phyloP scores from a whole-genome alignment of 1,284 basidiomycete species.

The Neonothopanus nambi region DNA sequence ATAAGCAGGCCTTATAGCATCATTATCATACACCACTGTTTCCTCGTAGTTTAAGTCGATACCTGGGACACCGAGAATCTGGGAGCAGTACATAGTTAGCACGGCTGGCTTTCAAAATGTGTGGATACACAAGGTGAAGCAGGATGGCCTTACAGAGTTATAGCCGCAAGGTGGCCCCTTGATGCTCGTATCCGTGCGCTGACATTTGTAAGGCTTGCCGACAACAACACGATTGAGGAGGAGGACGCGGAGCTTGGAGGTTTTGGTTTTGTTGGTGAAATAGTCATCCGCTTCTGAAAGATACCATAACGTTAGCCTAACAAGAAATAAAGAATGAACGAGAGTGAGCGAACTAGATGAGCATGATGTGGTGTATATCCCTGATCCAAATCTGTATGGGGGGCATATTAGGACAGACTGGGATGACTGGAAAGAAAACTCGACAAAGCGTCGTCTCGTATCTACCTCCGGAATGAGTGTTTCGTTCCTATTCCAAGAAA shows the following conservation, averaged over 20 bases:
- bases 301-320: not conserved
- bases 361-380: slow-evolving; percentile 61
- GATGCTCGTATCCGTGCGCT: slow-evolving; percentile 45
- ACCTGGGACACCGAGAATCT: slow-evolving; percentile 54
- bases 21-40: slow-evolving; percentile 59
- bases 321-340: not conserved
- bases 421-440: too few relatives aligned
- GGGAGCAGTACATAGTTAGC: not conserved
- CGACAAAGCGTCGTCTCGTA: too few relatives aligned
- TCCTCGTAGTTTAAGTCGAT: slow-evolving; percentile 60
- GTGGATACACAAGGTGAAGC: slow-evolving; percentile 1
- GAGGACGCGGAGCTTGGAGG: slow-evolving; percentile 43
- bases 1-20: slow-evolving; percentile 59
- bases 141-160: slow-evolving; percentile 48
- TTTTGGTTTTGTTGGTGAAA: slow-evolving; percentile 9
- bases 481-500: slow-evolving; percentile 42
- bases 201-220: slow-evolving; percentile 50
- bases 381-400: slow-evolving; percentile 53
- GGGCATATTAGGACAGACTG: too few relatives aligned
- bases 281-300: slow-evolving; percentile 63
- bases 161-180: slow-evolving; percentile 51
- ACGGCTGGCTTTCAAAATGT: too few relatives aligned
- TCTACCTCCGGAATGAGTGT: slow-evolving; percentile 51
- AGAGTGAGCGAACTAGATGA: slow-evolving; percentile 48
- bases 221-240: slow-evolving; percentile 61